Base-by-base conservation (phyloP, 345 rosid species). In the Ricinus communis region DNA sequence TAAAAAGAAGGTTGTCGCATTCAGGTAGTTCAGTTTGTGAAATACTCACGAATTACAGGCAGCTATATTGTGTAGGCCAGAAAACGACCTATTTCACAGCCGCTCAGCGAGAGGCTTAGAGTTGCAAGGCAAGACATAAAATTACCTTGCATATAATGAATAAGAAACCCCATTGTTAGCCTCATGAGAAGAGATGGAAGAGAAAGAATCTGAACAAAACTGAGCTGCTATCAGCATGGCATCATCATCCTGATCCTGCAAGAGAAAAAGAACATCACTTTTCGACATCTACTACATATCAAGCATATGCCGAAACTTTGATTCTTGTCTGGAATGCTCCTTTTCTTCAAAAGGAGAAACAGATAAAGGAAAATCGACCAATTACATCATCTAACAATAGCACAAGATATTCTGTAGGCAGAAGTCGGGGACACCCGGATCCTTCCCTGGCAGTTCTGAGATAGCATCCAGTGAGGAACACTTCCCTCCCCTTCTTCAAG, bases 381-480 rank as follows among this genome's bases (percentile, higher is more conserved):
- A 53, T 73, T 71, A 90, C 99, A 96, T 92, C 97, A 73, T 92
- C 98, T 63, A 92, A 80, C 83, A 90, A 80, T 76, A 87, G 84
- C 78, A 92, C 93, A 63, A 95, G 92, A 85, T 92, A 88, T 76
- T 95, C 99, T 12, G 98, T 92, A 21, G 99, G 99, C 65, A 95
- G 83, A 79, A 95, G 91, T n/a, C 97, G 81, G 30, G 90, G 77
- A 77, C 71, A 74, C 65, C 97, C 97, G 76, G 82, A 85, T 69
- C 99, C 97, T 89, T 88, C 98, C 52, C 83, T 87, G 31, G 96
- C 97, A 43, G 96, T 89, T 81, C 99, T 87, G 68, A 95, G 96
- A 82, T 84, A 82, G 79, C 97, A 90, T 68, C 98, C 98, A 30
- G 97, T 88, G 76, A 95, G 85, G 66, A 95, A 85, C 80, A 90